A percentile compares a stretch with the other conserved stretches of the same genome.
Evolutionary conservation across 306 rosid species (phyloP).

Genomic region (Luffa aegyptiaca): DNA sequence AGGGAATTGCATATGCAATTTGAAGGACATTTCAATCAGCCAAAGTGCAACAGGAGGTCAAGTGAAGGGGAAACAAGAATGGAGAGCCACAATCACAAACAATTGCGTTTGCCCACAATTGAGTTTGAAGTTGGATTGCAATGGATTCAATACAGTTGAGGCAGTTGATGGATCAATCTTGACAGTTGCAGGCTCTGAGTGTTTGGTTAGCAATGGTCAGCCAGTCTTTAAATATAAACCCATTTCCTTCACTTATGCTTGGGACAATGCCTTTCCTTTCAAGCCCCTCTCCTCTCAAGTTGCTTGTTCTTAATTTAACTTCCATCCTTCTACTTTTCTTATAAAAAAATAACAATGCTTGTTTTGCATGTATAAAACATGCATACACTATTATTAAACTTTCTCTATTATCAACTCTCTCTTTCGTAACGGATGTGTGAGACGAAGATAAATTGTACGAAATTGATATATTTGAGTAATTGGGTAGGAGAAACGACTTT

Average conservation of each 20-base stretch:
- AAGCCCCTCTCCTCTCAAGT: not conserved
- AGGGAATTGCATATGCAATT: conserved; percentile 20
- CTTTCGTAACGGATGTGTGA: no score
- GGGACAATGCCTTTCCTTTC: conserved; percentile 11
- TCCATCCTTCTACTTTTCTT: not conserved
- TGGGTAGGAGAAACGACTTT: no score
- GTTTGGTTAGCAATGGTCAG: conserved; percentile 15
- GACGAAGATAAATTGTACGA: no score
- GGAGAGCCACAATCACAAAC: conserved; percentile 23
- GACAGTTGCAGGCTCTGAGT: not conserved
- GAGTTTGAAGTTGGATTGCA: conserved; percentile 12
- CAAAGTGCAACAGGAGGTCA: conserved; percentile 17
- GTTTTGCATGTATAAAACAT: no score
- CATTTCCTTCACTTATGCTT: conserved; percentile 15
- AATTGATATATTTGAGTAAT: no score
- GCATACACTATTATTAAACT: no score
- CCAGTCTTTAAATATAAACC: not conserved
- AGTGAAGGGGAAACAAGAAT: conserved; percentile 14
- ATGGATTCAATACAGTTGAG: conserved; percentile 14
- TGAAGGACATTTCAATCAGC: not conserved
- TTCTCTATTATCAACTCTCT: no score
- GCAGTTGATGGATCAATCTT: conserved; percentile 17
- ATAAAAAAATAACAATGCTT: no score
- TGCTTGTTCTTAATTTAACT: not conserved
- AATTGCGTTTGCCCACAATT: conserved; percentile 19